Evolutionary conservation across 768 basidiomycete genomes (phyloP).

Genomic region (Termitomyces sp.): DNA sequence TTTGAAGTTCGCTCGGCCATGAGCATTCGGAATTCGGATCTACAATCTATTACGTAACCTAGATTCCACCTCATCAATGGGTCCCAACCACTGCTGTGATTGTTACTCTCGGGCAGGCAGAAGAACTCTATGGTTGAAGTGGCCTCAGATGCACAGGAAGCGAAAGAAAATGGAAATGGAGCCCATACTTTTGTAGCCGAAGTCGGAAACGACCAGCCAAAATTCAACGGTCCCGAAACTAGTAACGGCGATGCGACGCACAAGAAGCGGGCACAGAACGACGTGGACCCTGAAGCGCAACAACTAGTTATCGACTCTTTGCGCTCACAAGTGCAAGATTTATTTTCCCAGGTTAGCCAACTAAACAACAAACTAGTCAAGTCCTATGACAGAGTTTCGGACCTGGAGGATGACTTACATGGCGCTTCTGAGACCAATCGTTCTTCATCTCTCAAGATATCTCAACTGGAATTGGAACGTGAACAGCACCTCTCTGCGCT

Average conservation of each 20-base stretch:
- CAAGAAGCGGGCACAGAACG: constrained; percentile 10
- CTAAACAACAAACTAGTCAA: constrained; percentile 91
- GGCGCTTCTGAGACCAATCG: constrained; percentile 55
- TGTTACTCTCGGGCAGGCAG: background rate
- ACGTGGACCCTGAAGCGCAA: constrained; percentile 59
- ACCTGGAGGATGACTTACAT: constrained; percentile 88
- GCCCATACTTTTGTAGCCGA: background rate
- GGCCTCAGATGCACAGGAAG: constrained; percentile 4
- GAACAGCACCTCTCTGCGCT: constrained; percentile 84
- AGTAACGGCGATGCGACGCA: constrained; percentile 11
- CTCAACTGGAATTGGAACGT: constrained; percentile 79
- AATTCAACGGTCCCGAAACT: constrained; percentile 11
- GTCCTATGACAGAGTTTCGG: constrained; percentile 87
- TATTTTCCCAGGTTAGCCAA: constrained; percentile 84
- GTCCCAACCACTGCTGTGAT: background rate
- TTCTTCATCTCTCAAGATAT: constrained; percentile 57
- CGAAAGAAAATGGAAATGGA: background rate
- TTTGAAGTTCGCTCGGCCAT: too few relatives aligned
- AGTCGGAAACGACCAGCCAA: constrained; percentile 7
- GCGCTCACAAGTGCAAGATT: constrained; percentile 75
- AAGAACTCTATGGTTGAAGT: constrained; percentile 10
- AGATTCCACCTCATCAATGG: background rate
- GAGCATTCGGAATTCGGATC: background rate
- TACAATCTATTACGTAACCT: background rate
- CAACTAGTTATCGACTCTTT: constrained; percentile 78